phyloP scores from a whole-genome alignment of 2,329 filamentous ascomycete genomes.

The Arachnomyces sp. region DNA sequence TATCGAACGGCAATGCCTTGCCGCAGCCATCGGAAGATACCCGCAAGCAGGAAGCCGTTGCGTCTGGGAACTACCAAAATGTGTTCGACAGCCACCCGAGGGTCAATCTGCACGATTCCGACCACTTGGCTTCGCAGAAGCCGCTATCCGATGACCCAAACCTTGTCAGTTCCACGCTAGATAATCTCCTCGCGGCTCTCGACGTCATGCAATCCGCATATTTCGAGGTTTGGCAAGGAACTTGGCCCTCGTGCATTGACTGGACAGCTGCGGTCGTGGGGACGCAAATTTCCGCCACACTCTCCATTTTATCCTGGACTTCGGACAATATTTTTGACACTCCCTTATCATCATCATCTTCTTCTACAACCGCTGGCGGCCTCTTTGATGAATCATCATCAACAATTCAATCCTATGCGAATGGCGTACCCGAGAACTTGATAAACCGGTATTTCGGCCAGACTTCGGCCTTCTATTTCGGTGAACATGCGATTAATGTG shows the following conservation, averaged over 20 bases:
- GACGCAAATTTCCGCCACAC: constrained; percentile 67
- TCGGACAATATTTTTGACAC: constrained; percentile 37
- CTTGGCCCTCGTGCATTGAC: constrained; percentile 80
- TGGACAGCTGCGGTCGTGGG: constrained; percentile 85
- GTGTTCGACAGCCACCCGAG: constrained; percentile 8
- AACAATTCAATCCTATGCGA: constrained; percentile 19
- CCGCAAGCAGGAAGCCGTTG: constrained; percentile 17
- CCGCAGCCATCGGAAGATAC: constrained; percentile 16
- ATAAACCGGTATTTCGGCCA: constrained; percentile 78
- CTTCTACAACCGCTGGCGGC: constrained; percentile 16
- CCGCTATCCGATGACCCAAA: constrained; percentile 13
- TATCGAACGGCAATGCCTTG: constrained; percentile 21
- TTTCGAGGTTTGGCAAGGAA: constrained; percentile 69
- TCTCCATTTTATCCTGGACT: constrained; percentile 44
- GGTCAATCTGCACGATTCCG: constrained; percentile 7
- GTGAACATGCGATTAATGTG: constrained; percentile 69
- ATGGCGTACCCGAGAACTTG: constrained; percentile 60
- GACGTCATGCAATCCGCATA: constrained; percentile 69
- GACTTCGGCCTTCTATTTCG: constrained; percentile 71
- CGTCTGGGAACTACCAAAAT: constrained; percentile 8
- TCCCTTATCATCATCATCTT: constrained; percentile 12
- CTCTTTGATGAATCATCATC: constrained; percentile 1
- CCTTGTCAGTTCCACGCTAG: constrained; percentile 19
- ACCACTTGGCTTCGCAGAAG: constrained; percentile 13
- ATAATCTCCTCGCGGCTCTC: constrained; percentile 54